Base-by-base conservation (phyloP, 352 stramenopile species). In the Pythium sukuiense region DNA sequence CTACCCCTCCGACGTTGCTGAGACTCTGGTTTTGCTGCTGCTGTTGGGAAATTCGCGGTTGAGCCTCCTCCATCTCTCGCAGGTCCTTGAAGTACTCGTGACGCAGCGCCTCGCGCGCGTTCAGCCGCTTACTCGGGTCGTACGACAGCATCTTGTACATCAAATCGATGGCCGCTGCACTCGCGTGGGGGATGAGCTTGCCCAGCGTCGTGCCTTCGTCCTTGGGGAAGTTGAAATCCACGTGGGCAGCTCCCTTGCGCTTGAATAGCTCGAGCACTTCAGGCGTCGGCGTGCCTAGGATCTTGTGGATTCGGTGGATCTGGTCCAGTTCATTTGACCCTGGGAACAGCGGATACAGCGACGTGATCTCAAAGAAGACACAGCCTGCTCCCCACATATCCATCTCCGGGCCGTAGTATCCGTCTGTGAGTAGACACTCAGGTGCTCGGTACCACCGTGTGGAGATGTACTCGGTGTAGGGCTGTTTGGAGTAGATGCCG, bases 381-480 rank as follows among this genome's bases (percentile, higher is more conserved):
- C 96, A 99, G 20, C 96, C 96, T 43, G 92, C 91, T 49, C 93
- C 95, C 96, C 96, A 99, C 70, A 98, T 86, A 65, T 99, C 96
- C 96, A 99, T 99, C 68, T 98, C 94, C 2, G 93, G 90, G 1
- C 91, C 92, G 58, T 98, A 98, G 74, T 98, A 98, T 24, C 96
- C 96, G 74, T 98, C 91, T 0, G 95, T 98, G 39, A 99, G 76
- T 52, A 99, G 72, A 70, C 94, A 98, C 74, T 99, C 95, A 12
- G 96, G 96, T 26, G 95, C 90, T 24, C 95, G 86, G 76, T 99
- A 99, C 96, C 96, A 99, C 37, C 95, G 76, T 43, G 95, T 99
- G 3, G 91, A 98, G 61, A 98, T 98, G 63, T 99, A 98, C 79
- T 99, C 96, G 13, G 96, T 99, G 70, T 98, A 98, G 55, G 95